Evolutionary conservation across 2,329 filamentous ascomycete genomes (phyloP).

Genomic region (Microdochium nivale): DNA sequence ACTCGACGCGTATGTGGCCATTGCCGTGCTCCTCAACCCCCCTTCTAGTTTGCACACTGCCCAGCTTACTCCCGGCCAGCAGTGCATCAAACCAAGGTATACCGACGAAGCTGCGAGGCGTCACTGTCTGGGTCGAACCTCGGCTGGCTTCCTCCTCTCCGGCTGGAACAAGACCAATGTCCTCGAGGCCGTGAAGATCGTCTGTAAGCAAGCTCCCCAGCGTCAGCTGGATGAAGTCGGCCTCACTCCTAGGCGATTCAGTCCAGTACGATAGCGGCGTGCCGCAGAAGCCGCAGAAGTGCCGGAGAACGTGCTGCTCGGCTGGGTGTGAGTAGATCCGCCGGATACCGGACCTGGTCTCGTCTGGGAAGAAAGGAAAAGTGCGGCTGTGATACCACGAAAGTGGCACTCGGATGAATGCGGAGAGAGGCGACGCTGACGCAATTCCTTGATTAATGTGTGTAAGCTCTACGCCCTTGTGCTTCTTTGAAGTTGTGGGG

Average conservation of each 20-base stretch:
- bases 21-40: constrained; percentile 47
- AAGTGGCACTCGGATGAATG: constrained; percentile 77
- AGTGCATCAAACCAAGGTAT: constrained; percentile 82
- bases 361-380: constrained; percentile 68
- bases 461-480: neutral
- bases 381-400: constrained; percentile 72
- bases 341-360: constrained; percentile 59
- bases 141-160: constrained; percentile 13
- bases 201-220: constrained; percentile 67
- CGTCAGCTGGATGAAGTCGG: constrained; percentile 71
- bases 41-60: constrained; percentile 55
- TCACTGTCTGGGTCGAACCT: constrained; percentile 20
- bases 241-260: constrained; percentile 61
- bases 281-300: constrained; percentile 90
- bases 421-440: constrained; percentile 64
- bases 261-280: constrained; percentile 80
- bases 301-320: constrained; percentile 53
- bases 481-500: neutral
- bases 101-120: constrained; percentile 55
- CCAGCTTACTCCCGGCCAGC: constrained; percentile 66
- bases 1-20: constrained; percentile 61
- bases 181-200: constrained; percentile 64
- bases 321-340: constrained; percentile 55
- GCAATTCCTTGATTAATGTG: constrained; percentile 40
- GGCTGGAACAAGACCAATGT: constrained; percentile 62